Evolutionary conservation across 139 green algal genomes (phyloP).

Genomic region (Haematococcus lacustris): DNA sequence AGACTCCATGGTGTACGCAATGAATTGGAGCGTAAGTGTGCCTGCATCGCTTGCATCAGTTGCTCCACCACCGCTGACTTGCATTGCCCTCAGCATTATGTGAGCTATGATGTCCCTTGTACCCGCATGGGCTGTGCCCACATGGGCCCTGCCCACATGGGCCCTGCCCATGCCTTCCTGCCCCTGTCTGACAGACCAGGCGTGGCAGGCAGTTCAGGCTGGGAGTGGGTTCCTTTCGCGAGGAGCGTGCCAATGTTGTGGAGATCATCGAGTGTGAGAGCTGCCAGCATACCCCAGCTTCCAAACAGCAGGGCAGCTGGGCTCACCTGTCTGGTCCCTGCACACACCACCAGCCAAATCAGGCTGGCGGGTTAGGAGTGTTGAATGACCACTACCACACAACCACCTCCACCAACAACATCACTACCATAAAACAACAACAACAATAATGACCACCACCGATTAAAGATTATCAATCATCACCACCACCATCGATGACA

Average conservation of each 20-base stretch:
- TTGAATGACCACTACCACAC: no score
- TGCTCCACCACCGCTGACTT: background rate
- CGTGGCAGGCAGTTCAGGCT: constrained; percentile 83
- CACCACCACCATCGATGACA: no score
- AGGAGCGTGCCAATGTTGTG: constrained; percentile 84
- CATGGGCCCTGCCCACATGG: background rate
- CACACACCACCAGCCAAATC: no score
- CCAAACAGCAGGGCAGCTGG: background rate
- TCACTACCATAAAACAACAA: no score
- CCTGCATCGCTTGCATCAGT: background rate
- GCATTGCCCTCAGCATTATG: background rate
- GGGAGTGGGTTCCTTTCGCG: constrained; percentile 84
- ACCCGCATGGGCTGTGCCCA: background rate
- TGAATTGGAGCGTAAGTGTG: constrained; percentile 91
- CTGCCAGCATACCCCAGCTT: background rate
- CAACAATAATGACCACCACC: no score
- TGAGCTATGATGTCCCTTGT: background rate
- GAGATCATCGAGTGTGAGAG: constrained; percentile 72
- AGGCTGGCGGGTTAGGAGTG: no score
- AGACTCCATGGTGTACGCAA: constrained; percentile 71
- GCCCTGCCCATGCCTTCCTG: background rate
- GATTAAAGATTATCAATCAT: no score
- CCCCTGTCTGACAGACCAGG: constrained; percentile 48
- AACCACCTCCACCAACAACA: no score
- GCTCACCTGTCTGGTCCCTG: no score